Percentiles rank a stretch among this genome's conserved stretches.
Conservation (phyloP, 2,329 filamentous ascomycete genomes). For the Fusarium pseudoanthophilum region DNA sequence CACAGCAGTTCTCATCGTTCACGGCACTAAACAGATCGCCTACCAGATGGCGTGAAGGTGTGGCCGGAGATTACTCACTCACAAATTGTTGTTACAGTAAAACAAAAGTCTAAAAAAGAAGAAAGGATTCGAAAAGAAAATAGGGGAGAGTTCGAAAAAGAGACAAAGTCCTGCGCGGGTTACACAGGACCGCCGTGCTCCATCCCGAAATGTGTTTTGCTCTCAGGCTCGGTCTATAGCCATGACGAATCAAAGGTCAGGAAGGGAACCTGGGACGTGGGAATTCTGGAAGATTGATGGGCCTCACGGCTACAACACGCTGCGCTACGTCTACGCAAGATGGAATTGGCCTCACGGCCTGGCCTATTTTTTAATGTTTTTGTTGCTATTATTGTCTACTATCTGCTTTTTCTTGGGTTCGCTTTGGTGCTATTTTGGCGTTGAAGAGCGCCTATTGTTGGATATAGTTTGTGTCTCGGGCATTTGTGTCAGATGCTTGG, state of each 20-base stretch:
- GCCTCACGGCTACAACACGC: constrained; percentile 44
- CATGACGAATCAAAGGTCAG: constrained; percentile 31
- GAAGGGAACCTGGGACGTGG: constrained; percentile 37
- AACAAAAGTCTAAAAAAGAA: constrained; percentile 20
- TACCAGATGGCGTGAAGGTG: not conserved
- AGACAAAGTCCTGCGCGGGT: constrained; percentile 44
- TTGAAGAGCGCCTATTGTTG: constrained; percentile 32
- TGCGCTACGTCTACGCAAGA: constrained; percentile 42
- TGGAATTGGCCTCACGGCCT: constrained; percentile 46
- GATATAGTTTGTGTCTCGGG: constrained; percentile 4
- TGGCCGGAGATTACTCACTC: constrained; percentile 13
- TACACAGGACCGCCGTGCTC: constrained; percentile 45
- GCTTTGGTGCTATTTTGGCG: constrained; percentile 36
- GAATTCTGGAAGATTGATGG: constrained; percentile 44
- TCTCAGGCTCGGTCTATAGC: constrained; percentile 20
- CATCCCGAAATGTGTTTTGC: constrained; percentile 15
- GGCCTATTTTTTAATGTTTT: constrained; percentile 42
- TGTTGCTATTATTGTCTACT: constrained; percentile 18
- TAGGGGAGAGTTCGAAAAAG: constrained; percentile 16
- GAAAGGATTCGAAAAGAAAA: constrained; percentile 30
- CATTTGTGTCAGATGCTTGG: constrained; percentile 11
- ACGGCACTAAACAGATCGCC: constrained; percentile 33
- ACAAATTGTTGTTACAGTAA: constrained; percentile 13
- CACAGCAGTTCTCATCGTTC: constrained; percentile 49
- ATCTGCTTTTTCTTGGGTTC: constrained; percentile 10